A percentile compares a stretch with the other conserved stretches of the same genome.
Conservation (phyloP, 495 filamentous ascomycete species). For the Neurospora sp. region DNA sequence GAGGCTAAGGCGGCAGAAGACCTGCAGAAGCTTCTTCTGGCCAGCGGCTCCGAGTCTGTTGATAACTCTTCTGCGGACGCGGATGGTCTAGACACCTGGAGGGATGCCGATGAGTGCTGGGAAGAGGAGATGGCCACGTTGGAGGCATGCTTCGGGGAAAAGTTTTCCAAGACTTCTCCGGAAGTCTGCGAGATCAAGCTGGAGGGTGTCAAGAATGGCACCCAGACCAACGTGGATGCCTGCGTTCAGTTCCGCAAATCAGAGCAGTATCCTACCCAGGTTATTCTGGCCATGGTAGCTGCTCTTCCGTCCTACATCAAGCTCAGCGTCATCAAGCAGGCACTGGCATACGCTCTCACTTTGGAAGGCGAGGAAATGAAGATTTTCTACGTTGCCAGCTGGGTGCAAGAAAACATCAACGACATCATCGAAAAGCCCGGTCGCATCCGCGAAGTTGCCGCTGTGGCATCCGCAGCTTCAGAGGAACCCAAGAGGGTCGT, state of each 20-base stretch:
- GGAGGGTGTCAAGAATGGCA: slow-evolving; percentile 34
- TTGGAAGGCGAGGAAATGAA: slow-evolving; percentile 73
- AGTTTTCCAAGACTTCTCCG: slow-evolving; percentile 45
- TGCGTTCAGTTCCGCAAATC: slow-evolving; percentile 41
- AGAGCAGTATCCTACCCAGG: slow-evolving; percentile 62
- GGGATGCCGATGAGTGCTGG: slow-evolving; percentile 54
- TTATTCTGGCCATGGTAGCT: slow-evolving; percentile 60
- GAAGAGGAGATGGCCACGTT: slow-evolving; percentile 72
- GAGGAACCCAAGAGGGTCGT: slow-evolving; percentile 29
- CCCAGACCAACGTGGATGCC: slow-evolving; percentile 32
- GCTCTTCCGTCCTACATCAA: slow-evolving; percentile 85
- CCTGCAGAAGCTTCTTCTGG: slow-evolving; percentile 60
- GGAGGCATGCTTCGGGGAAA: slow-evolving; percentile 67
- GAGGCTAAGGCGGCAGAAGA: slow-evolving; percentile 71
- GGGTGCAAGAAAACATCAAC: slow-evolving; percentile 72
- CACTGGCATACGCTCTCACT: slow-evolving; percentile 55
- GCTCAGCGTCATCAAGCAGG: slow-evolving; percentile 75
- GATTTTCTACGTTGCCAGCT: slow-evolving; percentile 80
- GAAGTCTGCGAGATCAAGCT: slow-evolving; percentile 55
- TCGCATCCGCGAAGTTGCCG: slow-evolving; percentile 68
- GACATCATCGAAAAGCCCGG: slow-evolving; percentile 74
- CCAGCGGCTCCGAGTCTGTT: slow-evolving; percentile 23
- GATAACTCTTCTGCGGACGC: not conserved
- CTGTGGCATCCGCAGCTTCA: slow-evolving; percentile 49
- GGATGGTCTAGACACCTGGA: slow-evolving; percentile 29